Base-by-base conservation (phyloP, 2,329 filamentous ascomycete genomes). In the Nemania abortiva region DNA sequence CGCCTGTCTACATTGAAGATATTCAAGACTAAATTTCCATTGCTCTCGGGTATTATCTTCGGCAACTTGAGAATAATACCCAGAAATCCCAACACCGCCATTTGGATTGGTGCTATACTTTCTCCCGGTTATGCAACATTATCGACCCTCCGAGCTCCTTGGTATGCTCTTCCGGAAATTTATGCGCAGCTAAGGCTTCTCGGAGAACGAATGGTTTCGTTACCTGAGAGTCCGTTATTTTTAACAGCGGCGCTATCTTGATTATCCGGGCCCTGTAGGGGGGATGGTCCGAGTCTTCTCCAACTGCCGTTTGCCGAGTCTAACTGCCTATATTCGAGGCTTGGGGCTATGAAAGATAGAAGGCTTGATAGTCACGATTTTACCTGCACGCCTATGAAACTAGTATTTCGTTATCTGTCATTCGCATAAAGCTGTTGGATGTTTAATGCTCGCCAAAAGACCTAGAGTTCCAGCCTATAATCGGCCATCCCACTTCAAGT, bases 291-390 rank as follows among this genome's bases (percentile, higher is more conserved):
- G 59, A 27, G 59, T 45, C 15, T 37, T 27, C 37, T 34, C 24
- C 59, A 49, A 34, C 49, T 54, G 39, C 50, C 27, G 24, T 20
- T 45, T 62, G 59, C 59, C 59, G 59, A 54, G 18, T 45, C 24
- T 31, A 62, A 62, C 20, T 62, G 59, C 59, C 59, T 62, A 54
- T 42, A 54, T 54, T 34, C 49, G 22, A 52, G 49, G 11, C 49
- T 47, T 47, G 6, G 18, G 18, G 42, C 18, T 6, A 47, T 18
- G 6, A 47, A 20, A 7, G 42, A 47, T 47, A n/a, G 15, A 20
- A 47, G 18, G 18, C 42, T 18, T 20, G 18, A 20, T 47, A 20
- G 42, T 18, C 3, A 47, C n/a, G 5, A 18, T 47, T 47, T 18
- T 6, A 9, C 15, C 6, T 20, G 2, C n/a, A 18, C 39, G 18